Evolutionary conservation across 108 stramenopile genomes (phyloP).

Genomic region (Skeletonema menzelii): DNA sequence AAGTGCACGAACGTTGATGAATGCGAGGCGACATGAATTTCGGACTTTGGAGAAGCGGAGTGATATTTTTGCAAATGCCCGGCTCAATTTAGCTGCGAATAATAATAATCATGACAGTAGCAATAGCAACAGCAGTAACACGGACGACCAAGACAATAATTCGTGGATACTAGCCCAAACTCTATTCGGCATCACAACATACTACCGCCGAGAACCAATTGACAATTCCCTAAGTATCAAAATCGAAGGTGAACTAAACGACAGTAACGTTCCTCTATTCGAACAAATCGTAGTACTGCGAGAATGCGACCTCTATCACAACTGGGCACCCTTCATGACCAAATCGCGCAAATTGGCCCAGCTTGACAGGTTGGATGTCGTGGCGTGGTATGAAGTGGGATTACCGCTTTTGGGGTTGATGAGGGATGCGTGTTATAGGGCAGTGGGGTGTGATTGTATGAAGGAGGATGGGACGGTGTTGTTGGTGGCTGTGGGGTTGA

Average conservation of each 20-base stretch:
- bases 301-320: slow-evolving; percentile 88
- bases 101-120: background rate
- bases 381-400: slow-evolving; percentile 79
- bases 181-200: slow-evolving; percentile 80
- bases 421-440: slow-evolving; percentile 79
- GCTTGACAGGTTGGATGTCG: slow-evolving; percentile 85
- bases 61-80: background rate
- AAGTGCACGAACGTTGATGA: background rate
- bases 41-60: background rate
- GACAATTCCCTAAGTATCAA: slow-evolving; percentile 78
- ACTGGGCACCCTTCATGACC: slow-evolving; percentile 90
- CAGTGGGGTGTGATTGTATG: slow-evolving; percentile 91
- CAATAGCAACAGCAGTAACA: background rate
- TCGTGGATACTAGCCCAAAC: slow-evolving; percentile 69
- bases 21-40: background rate
- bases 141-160: slow-evolving; percentile 29
- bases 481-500: slow-evolving; percentile 77
- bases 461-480: slow-evolving; percentile 80
- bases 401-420: slow-evolving; percentile 67
- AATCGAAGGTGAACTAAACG: slow-evolving; percentile 67
- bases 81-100: background rate
- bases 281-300: slow-evolving; percentile 91
- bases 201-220: slow-evolving; percentile 65
- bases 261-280: slow-evolving; percentile 70
- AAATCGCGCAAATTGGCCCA: slow-evolving; percentile 64